Conservation (phyloP, 352 stramenopile genomes). For the Pythium phragmiticola region DNA sequence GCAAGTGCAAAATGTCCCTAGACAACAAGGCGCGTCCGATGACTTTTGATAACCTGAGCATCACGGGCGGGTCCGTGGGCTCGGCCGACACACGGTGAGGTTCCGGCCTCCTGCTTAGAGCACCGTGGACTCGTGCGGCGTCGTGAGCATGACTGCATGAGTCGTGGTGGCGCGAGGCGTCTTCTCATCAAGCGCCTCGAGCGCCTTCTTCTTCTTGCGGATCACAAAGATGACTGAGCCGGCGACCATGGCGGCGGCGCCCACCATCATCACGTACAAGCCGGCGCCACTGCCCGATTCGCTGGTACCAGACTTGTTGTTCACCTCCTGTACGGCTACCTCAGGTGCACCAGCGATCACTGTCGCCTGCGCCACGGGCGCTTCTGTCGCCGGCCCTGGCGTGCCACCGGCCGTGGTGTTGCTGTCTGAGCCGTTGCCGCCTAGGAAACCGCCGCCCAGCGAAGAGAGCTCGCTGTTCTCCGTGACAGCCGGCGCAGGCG, state of each 20-base stretch:
- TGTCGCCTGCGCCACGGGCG: constrained; percentile 10
- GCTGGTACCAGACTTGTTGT: constrained; percentile 23
- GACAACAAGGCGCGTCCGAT: too few relatives aligned
- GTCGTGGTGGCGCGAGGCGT: constrained; percentile 35
- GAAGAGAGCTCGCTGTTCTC: constrained; percentile 21
- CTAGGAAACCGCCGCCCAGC: constrained; percentile 16
- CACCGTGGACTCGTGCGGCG: constrained; percentile 43
- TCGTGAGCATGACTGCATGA: constrained; percentile 41
- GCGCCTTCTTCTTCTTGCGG: constrained; percentile 62
- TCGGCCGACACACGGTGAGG: too few relatives aligned
- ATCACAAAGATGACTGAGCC: constrained; percentile 53
- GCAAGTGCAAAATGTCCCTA: too few relatives aligned
- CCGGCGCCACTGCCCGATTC: constrained; percentile 14
- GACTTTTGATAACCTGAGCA: too few relatives aligned
- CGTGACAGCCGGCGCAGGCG: constrained; percentile 11
- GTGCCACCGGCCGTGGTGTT: not conserved
- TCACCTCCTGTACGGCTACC: constrained; percentile 37
- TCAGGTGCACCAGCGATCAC: constrained; percentile 15
- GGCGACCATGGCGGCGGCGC: constrained; percentile 42
- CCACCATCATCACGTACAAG: constrained; percentile 38
- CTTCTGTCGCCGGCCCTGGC: not conserved
- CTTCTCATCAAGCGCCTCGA: constrained; percentile 65
- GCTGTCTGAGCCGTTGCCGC: constrained; percentile 12
- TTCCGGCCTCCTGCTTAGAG: constrained; percentile 26
- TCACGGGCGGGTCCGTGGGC: too few relatives aligned